Percentiles rank a stretch among this genome's conserved stretches.
phyloP scores from a whole-genome alignment of 352 stramenopile species.

The Saprolegnia parasitica region DNA sequence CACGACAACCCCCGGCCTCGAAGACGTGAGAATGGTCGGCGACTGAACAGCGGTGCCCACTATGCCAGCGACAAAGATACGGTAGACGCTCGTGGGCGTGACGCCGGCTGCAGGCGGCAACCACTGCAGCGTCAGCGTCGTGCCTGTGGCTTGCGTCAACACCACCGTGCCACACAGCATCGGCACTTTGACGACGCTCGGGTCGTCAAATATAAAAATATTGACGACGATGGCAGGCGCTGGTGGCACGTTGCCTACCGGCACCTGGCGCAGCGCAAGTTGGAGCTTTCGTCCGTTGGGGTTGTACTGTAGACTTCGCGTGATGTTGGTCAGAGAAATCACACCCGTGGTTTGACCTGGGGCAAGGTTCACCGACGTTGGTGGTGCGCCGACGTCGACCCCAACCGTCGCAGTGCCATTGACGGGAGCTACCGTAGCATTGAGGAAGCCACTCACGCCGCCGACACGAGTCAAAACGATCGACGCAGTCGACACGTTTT shows the following conservation, averaged over 20 bases:
- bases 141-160: neutral
- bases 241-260: neutral
- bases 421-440: neutral
- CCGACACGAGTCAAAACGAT: neutral
- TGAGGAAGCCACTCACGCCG: constrained; percentile 12
- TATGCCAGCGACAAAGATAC: neutral
- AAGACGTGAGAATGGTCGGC: neutral
- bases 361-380: neutral
- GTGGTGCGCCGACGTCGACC: neutral
- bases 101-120: neutral
- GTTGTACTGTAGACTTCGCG: neutral
- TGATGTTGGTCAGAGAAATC: neutral
- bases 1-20: neutral
- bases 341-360: neutral
- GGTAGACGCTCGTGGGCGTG: neutral
- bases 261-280: neutral
- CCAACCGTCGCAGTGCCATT: neutral
- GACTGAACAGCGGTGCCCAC: neutral
- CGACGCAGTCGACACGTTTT: neutral
- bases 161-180: neutral
- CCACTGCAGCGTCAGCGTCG: neutral
- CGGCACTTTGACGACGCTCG: neutral
- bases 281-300: neutral
- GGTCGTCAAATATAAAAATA: neutral
- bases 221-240: neutral